These are phyloP conservation scores for Heteromeles arbutifolia DNA, from an alignment of 306 rosid genomes.

Conservation along the genomic window DNA sequence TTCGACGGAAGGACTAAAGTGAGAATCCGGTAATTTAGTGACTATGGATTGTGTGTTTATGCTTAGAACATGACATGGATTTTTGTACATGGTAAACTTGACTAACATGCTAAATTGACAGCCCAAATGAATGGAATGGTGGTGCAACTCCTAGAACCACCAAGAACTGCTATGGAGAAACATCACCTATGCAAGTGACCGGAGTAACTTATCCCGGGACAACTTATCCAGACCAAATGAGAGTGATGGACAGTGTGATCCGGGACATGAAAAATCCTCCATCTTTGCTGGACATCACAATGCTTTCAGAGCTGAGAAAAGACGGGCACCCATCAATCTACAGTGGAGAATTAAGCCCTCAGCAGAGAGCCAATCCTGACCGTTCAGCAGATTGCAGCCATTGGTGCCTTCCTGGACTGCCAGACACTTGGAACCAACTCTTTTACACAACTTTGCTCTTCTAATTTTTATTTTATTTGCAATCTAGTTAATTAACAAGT, in stretches of 20 bases:
- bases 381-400: conserved; percentile 87
- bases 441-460: conserved; percentile 60
- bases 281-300: conserved; percentile 71
- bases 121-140: conserved; percentile 68
- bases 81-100: background rate
- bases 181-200: conserved; percentile 44
- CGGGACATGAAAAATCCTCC: conserved; percentile 59
- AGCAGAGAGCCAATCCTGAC: conserved; percentile 65
- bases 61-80: background rate
- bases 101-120: conserved; percentile 19
- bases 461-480: conserved; percentile 11
- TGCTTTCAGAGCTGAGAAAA: conserved; percentile 69
- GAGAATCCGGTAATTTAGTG: background rate
- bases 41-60: background rate
- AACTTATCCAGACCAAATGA: conserved; percentile 66
- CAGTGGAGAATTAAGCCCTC: conserved; percentile 74
- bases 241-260: conserved; percentile 60
- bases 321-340: conserved; percentile 91
- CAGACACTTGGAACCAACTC: conserved; percentile 87
- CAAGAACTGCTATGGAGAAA: conserved; percentile 84
- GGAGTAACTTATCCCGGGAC: conserved; percentile 37
- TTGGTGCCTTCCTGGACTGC: conserved; percentile 97
- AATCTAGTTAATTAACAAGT: conserved; percentile 4
- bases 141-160: conserved; percentile 34
- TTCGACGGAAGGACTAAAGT: background rate